Evolutionary conservation across 2,329 filamentous ascomycete species (phyloP), one percentile per base, ranked within the genome.

Genomic region (Fusarium setosum): DNA sequence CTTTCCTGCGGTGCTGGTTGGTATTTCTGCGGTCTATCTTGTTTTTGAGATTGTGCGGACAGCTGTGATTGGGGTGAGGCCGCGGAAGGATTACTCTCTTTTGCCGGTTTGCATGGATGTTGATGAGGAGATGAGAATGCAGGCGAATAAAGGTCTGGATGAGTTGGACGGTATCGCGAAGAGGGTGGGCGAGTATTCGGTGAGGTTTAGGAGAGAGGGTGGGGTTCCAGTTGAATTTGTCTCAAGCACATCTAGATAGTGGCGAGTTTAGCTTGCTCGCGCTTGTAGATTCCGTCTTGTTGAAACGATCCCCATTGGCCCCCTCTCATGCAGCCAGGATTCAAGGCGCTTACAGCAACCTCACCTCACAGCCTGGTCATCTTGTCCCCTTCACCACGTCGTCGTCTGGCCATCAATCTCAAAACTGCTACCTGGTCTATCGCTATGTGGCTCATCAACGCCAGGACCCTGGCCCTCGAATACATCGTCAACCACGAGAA

Each of bases 371-470:
- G n/a, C n/a, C n/a, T n/a, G n/a, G n/a, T n/a, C n/a, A n/a, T n/a
- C n/a, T n/a, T n/a, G n/a, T n/a, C n/a, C n/a, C n/a, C n/a, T n/a
- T n/a, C n/a, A 17, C 15, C 9, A n/a, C 11, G 26, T 26, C 40
- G 15, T 6, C 26, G 4, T 9, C n/a, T 20, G 2, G n/a, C 15
- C 17, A 15, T 15, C 24, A 20, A 15, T 17, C 26, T 29, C 26
- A 6, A 41, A 9, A 4, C 23, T 17, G n/a, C 18, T 6, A 26
- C 4, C 15, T 11, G 9, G n/a, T 35, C 15, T 35, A 20, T 31
- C 56, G 21, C 38, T 26, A 73, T 74, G 72, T 62, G 71, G 18
- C 50, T 73, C 6, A 50, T 74, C 38, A 68, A 73, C 24, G 60
- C 62, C 3, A 44, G 51, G 4, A 67, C 69, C 0, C 11, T 68